Percentiles rank a stretch among this genome's conserved stretches.
phyloP scores from a whole-genome alignment of 371 early-diverging fungal genomes.

The Zychaea mexicana region DNA sequence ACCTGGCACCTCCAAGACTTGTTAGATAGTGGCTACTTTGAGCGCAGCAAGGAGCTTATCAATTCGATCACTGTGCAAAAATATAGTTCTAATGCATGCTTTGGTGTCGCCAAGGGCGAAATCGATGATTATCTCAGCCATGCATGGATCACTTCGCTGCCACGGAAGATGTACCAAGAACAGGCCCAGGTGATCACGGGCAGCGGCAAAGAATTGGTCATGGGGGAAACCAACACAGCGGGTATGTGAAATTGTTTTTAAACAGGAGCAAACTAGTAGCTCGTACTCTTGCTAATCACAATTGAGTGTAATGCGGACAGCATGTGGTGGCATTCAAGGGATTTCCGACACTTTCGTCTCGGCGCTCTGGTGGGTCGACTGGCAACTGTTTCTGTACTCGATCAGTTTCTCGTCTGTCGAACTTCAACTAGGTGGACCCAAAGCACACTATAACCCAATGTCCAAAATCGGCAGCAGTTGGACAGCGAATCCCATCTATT shows the following conservation, averaged over 20 bases:
- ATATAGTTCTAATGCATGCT: conserved; percentile 17
- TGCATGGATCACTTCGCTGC: conserved; percentile 8
- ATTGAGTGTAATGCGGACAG: too few species aligned
- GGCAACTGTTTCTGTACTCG: conserved; percentile 15
- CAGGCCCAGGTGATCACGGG: not conserved
- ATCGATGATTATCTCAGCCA: conserved; percentile 12
- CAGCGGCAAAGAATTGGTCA: conserved; percentile 9
- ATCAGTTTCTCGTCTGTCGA: conserved; percentile 10
- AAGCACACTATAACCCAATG: conserved; percentile 16
- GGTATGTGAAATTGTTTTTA: too few species aligned
- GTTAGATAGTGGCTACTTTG: conserved; percentile 6
- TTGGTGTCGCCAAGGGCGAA: conserved; percentile 14
- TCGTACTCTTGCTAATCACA: too few species aligned
- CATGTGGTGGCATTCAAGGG: conserved; percentile 15
- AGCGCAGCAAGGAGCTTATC: conserved; percentile 1
- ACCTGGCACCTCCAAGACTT: conserved; percentile 15
- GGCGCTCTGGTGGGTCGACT: conserved; percentile 15
- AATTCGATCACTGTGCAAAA: conserved; percentile 17
- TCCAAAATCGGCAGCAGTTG: conserved; percentile 8
- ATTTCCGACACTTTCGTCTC: conserved; percentile 15
- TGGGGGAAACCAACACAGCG: conserved; percentile 23
- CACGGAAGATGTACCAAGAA: conserved; percentile 6
- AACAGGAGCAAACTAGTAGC: too few species aligned
- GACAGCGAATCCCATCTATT: conserved; percentile 14
- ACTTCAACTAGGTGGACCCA: conserved; percentile 16